phyloP scores from a whole-genome alignment of 192 early-diverging fungal species.

The Gigaspora rosea region DNA sequence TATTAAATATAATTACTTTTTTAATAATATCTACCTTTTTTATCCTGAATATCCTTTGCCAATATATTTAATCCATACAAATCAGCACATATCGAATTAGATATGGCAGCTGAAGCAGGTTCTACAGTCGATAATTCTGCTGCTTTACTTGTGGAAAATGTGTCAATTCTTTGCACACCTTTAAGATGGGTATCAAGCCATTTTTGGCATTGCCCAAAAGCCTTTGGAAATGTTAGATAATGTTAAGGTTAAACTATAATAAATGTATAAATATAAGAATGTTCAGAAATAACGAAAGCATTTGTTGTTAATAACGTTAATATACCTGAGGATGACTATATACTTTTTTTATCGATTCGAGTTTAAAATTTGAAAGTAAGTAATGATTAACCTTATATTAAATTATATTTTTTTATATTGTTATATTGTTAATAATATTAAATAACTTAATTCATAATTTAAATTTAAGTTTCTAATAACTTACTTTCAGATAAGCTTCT shows the following conservation, averaged over 20 bases:
- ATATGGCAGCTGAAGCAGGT: conserved; percentile 77
- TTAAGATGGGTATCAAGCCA: conserved; percentile 78
- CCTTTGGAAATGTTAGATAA: conserved; percentile 42
- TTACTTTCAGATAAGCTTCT: conserved; percentile 73
- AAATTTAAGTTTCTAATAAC: background rate
- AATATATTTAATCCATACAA: conserved; percentile 81
- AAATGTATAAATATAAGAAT: background rate
- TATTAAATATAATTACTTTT: background rate
- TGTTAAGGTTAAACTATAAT: no score
- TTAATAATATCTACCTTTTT: conserved; percentile 49
- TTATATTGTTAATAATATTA: background rate
- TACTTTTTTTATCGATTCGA: conserved; percentile 71
- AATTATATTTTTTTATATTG: background rate
- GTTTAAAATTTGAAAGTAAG: conserved; percentile 70
- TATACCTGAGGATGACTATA: conserved; percentile 67
- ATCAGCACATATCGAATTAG: conserved; percentile 73
- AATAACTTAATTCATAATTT: background rate
- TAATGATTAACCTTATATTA: conserved; percentile 69
- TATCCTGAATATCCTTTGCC: conserved; percentile 77
- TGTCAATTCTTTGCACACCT: conserved; percentile 68
- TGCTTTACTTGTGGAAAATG: conserved; percentile 82
- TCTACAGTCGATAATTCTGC: conserved; percentile 85
- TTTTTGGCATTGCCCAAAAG: conserved; percentile 76
- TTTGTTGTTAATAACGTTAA: background rate
- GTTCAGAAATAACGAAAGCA: background rate